phyloP scores from a whole-genome alignment of 2,329 filamentous ascomycete genomes.

The Trichoderma guizhouense region DNA sequence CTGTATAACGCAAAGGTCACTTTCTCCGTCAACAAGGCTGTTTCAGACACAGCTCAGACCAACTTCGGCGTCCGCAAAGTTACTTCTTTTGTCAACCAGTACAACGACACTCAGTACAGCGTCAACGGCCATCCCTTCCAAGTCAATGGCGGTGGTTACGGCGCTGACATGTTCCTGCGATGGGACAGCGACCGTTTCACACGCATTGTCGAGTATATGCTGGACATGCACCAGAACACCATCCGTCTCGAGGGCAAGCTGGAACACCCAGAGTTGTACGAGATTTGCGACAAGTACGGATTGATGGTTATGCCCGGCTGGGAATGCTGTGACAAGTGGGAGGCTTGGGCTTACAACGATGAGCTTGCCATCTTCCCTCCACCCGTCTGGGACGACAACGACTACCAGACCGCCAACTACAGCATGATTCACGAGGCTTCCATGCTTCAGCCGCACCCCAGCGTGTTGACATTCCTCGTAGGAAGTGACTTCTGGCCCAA shows the following conservation, averaged over 20 bases:
- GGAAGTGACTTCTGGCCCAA: slow-evolving; percentile 64
- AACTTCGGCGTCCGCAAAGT: slow-evolving; percentile 37
- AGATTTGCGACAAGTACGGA: slow-evolving; percentile 55
- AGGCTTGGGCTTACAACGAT: slow-evolving; percentile 59
- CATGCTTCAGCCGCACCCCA: slow-evolving; percentile 59
- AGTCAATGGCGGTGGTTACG: slow-evolving; percentile 59
- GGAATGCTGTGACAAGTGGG: slow-evolving; percentile 69
- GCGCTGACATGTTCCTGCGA: slow-evolving; percentile 59
- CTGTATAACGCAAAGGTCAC: slow-evolving; percentile 41
- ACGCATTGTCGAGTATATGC: slow-evolving; percentile 49
- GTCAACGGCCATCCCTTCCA: slow-evolving; percentile 58
- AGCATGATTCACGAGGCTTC: slow-evolving; percentile 58
- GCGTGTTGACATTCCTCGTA: slow-evolving; percentile 55
- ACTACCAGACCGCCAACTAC: slow-evolving; percentile 52
- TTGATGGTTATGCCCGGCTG: slow-evolving; percentile 61
- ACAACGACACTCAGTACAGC: slow-evolving; percentile 54
- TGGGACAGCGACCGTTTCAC: slow-evolving; percentile 49
- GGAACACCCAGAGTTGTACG: slow-evolving; percentile 59
- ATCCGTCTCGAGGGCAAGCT: slow-evolving; percentile 63
- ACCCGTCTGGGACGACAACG: slow-evolving; percentile 46
- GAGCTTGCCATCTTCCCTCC: slow-evolving; percentile 41
- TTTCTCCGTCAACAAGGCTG: slow-evolving; percentile 28
- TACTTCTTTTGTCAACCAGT: slow-evolving; percentile 45
- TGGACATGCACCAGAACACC: slow-evolving; percentile 62
- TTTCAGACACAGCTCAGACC: slow-evolving; percentile 29